phyloP scores from a whole-genome alignment of 2,329 filamentous ascomycete species.

The Blumeria hordei region DNA sequence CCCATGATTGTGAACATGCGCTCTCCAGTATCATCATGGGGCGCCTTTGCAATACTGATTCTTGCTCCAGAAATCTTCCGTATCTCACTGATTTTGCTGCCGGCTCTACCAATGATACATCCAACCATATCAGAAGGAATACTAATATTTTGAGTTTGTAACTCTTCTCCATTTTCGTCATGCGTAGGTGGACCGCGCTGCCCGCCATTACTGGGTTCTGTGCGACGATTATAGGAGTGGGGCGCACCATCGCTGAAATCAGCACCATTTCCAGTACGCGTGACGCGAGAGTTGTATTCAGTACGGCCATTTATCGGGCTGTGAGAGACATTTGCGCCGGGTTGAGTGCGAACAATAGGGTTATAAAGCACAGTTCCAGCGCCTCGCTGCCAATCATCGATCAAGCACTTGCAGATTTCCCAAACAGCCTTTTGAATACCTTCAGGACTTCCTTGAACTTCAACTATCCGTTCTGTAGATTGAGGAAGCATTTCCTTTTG shows the following conservation, averaged over 20 bases:
- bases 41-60: slow-evolving; percentile 89
- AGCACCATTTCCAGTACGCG: slow-evolving; percentile 88
- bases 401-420: slow-evolving; percentile 97
- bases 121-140: slow-evolving; percentile 99
- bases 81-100: slow-evolving; percentile 97
- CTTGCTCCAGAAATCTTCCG: slow-evolving; percentile 87
- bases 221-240: slow-evolving; percentile 53
- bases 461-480: slow-evolving; percentile 92
- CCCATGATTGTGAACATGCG: slow-evolving; percentile 99
- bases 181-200: slow-evolving; percentile 65
- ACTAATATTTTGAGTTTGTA: slow-evolving; percentile 98
- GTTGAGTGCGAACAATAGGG: slow-evolving; percentile 70
- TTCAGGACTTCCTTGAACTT: slow-evolving; percentile 83
- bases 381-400: slow-evolving; percentile 93
- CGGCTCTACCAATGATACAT: slow-evolving; percentile 89
- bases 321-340: slow-evolving; percentile 23
- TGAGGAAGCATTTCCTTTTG: slow-evolving; percentile 99
- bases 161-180: slow-evolving; percentile 89
- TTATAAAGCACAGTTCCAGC: slow-evolving; percentile 96
- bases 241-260: slow-evolving; percentile 75
- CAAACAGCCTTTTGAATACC: slow-evolving; percentile 90
- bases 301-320: slow-evolving; percentile 24
- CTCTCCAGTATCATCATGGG: slow-evolving; percentile 92
- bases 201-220: slow-evolving; percentile 50
- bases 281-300: slow-evolving; percentile 44